Evolutionary conservation across 2,329 filamentous ascomycete species (phyloP).

Genomic region (Dichotomopilus funicola): DNA sequence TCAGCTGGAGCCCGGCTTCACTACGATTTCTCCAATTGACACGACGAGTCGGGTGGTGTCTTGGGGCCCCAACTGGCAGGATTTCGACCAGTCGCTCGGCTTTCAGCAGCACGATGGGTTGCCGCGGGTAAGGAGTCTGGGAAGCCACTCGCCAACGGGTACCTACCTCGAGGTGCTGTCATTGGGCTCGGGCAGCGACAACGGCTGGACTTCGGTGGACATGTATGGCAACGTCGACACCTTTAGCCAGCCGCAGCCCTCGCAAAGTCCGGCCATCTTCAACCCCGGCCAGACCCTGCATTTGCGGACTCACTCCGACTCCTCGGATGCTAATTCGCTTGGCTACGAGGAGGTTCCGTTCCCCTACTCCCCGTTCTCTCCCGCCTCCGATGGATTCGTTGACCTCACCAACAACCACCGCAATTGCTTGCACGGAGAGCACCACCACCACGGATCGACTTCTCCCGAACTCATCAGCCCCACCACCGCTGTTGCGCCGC

Average conservation of each 20-base stretch:
- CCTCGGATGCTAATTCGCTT: slow-evolving; percentile 62
- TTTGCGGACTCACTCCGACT: slow-evolving; percentile 79
- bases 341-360: slow-evolving; percentile 74
- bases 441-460: slow-evolving; percentile 37
- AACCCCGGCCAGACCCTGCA: slow-evolving; percentile 89
- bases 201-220: slow-evolving; percentile 80
- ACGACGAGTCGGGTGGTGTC: slow-evolving; percentile 49
- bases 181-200: slow-evolving; percentile 71
- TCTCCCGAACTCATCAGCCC: slow-evolving; percentile 58
- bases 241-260: slow-evolving; percentile 48
- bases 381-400: slow-evolving; percentile 67
- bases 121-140: slow-evolving; percentile 39
- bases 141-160: slow-evolving; percentile 65
- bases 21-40: slow-evolving; percentile 50
- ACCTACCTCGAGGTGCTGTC: slow-evolving; percentile 83
- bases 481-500: slow-evolving; percentile 58
- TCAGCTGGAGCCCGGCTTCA: slow-evolving; percentile 58
- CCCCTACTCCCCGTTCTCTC: slow-evolving; percentile 74
- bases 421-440: slow-evolving; percentile 55
- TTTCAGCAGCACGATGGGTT: slow-evolving; percentile 37
- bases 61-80: slow-evolving; percentile 69
- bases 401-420: slow-evolving; percentile 54
- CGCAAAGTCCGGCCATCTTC: slow-evolving; percentile 65
- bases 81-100: slow-evolving; percentile 62
- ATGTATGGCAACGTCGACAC: slow-evolving; percentile 66